Evolutionary conservation across 345 rosid species (phyloP).

Genomic region (Fremontodendron californicum): DNA sequence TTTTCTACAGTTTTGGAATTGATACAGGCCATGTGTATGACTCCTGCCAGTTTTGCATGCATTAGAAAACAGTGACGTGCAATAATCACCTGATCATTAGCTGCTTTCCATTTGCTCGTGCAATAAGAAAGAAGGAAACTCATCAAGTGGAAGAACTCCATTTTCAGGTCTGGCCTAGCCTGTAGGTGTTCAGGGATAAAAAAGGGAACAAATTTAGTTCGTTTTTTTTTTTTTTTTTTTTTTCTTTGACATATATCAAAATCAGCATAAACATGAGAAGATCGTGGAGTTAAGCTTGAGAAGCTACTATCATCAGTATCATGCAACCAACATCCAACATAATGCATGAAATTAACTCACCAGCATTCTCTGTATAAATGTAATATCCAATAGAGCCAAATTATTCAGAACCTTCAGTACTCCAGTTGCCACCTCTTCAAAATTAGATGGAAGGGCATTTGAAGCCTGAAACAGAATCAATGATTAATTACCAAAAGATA

Average conservation of each 20-base stretch:
- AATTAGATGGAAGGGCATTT: conserved; percentile 62
- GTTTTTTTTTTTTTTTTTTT: too few species aligned
- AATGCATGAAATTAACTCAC: conserved; percentile 33
- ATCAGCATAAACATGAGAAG: neutral
- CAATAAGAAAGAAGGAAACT: conserved; percentile 77
- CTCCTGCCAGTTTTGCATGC: neutral
- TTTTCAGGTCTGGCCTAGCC: conserved; percentile 73
- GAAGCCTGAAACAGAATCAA: conserved; percentile 43
- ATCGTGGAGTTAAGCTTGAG: neutral
- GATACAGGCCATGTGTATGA: neutral
- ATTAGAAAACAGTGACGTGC: neutral
- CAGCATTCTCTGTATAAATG: conserved; percentile 60
- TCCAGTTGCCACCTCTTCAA: conserved; percentile 75
- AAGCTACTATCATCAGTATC: conserved; percentile 1
- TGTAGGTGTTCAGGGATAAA: conserved; percentile 24
- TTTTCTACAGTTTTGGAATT: neutral
- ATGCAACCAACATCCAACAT: neutral
- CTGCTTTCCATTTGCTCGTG: conserved; percentile 63
- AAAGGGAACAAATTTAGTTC: neutral
- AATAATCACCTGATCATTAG: conserved; percentile 54
- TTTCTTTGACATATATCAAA: neutral
- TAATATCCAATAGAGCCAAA: conserved; percentile 61
- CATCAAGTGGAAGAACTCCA: conserved; percentile 77
- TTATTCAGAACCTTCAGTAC: conserved; percentile 70
- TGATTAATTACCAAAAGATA: neutral